These are phyloP conservation scores for Arthrinium phaeospermum DNA, from an alignment of 2,329 filamentous ascomycete genomes.

Conservation along the genomic window DNA sequence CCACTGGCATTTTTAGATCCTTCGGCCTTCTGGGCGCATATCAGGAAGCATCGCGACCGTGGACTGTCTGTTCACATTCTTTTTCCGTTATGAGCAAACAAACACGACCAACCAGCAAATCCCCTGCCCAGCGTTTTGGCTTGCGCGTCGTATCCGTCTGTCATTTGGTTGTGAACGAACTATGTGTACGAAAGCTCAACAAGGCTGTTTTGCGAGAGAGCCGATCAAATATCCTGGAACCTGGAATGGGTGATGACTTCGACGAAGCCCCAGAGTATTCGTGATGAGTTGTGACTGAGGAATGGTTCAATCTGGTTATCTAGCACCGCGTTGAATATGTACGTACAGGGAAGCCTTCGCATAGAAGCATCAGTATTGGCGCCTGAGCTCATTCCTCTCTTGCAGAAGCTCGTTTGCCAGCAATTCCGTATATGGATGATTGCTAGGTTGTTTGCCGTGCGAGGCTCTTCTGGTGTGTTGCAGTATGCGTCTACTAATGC, in stretches of 20 bases:
- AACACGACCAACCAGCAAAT: background rate
- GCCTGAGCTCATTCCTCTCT: background rate
- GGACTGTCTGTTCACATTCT: background rate
- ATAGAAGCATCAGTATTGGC: background rate
- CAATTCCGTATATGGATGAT: background rate
- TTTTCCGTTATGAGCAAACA: background rate
- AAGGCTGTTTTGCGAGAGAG: too few relatives aligned
- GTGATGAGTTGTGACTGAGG: too few relatives aligned
- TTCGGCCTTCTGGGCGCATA: background rate
- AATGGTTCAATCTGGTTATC: too few relatives aligned
- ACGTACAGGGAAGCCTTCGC: background rate
- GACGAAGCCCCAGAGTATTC: too few relatives aligned
- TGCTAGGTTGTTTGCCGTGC: background rate
- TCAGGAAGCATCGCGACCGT: background rate
- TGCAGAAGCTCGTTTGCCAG: background rate
- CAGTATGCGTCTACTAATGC: background rate
- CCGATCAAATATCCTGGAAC: too few relatives aligned
- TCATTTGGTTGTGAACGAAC: too few relatives aligned
- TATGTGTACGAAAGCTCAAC: too few relatives aligned
- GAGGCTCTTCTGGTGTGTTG: background rate
- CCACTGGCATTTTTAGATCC: background rate
- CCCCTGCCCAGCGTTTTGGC: background rate
- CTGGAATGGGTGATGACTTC: too few relatives aligned
- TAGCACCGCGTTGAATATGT: too few relatives aligned
- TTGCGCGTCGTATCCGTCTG: background rate